Base-by-base conservation (phyloP, 176 grass and related monocot genomes). In the bread wheat (Triticum aestivum) region DNA sequence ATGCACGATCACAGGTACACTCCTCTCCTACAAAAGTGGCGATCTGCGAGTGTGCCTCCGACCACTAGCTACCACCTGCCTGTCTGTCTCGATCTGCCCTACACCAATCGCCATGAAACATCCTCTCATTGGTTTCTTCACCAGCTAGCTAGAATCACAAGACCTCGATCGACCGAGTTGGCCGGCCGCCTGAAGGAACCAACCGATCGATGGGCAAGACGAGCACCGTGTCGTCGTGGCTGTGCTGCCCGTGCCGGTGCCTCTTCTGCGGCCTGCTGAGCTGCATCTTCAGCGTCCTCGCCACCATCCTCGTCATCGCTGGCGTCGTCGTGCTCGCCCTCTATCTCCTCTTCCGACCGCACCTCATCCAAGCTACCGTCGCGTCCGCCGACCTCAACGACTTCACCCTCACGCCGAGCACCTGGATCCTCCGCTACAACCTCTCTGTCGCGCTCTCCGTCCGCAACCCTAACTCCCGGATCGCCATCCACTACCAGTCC, bases 371-470 rank as follows among this genome's bases (percentile, higher is more conserved):
- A 23, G 79, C 80, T 58, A 44, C 79, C 42, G 84, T 74, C 12
- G 73, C 30, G 23, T 18, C 58, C 49, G 84, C 73, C 73, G 84
- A 86, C n/a, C 89, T 90, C 13, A 0, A 20, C 58, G 14, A 17
- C 42, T 90, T 87, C 85, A 34, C 1, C 0, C 74, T 90, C 56
- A 72, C 85, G 0, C 66, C 84, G 74, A 27, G 10, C 6, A 79
- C 66, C 0, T 90, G 84, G 80, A 56, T 79, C 74, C 79, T 90
- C 56, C 44, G 4, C 80, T 87, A 90, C 89, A 87, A 90, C 89
- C 84, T 90, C 58, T 73, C 84, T 0, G 0, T 87, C 0, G 84
- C 1, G 0, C 4, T 90, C 1, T 27, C 51, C 44, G 6, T 90
- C 6, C 54, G 32, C 33, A 87, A 87, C 80, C 79, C 66, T 6